Evolutionary conservation across 2,329 filamentous ascomycete genomes (phyloP).

Genomic region (Coniochaeta pulveracea): DNA sequence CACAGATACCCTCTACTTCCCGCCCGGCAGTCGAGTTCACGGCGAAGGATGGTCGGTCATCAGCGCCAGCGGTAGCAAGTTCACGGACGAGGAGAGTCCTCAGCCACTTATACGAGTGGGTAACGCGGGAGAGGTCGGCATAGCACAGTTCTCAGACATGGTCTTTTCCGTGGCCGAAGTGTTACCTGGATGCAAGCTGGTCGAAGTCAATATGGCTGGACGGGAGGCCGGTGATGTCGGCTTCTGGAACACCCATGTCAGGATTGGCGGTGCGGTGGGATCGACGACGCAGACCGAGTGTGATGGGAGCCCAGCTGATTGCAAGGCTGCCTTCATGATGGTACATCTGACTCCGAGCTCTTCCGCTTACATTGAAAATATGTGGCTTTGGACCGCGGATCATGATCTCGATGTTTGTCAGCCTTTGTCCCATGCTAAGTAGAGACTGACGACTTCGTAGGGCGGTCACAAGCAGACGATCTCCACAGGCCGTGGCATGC

Average conservation of each 20-base stretch:
- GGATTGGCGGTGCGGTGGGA: not conserved
- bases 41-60: not conserved
- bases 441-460: not conserved
- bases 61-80: not conserved
- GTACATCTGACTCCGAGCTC: not conserved
- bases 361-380: not conserved
- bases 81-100: not conserved
- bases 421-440: not conserved
- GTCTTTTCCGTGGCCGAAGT: slow-evolving; percentile 1
- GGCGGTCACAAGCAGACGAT: slow-evolving; percentile 2
- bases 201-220: slow-evolving; percentile 2
- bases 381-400: slow-evolving; percentile 1
- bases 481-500: not conserved
- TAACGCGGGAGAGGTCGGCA: not conserved
- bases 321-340: not conserved
- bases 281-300: not conserved
- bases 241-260: not conserved
- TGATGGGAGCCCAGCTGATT: not conserved
- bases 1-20: not conserved
- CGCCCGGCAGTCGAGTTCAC: not conserved
- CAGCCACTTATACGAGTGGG: not conserved
- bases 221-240: not conserved
- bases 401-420: not conserved
- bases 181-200: not conserved
- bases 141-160: slow-evolving; percentile 1